phyloP scores from a whole-genome alignment of 352 stramenopile species.

The Phytophthora nicotianae region DNA sequence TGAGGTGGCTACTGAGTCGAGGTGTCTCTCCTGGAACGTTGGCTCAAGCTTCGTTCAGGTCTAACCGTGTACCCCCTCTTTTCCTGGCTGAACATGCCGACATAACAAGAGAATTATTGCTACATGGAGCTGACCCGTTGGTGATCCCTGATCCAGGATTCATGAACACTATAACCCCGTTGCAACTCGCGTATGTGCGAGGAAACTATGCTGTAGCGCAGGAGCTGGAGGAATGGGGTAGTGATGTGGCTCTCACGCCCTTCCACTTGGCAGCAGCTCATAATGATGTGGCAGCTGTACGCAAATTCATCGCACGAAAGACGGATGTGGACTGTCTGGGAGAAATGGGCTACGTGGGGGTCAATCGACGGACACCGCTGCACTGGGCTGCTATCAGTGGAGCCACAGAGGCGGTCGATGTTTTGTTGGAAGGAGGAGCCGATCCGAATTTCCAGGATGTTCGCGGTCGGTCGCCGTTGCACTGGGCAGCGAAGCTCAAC shows the following conservation, averaged over 20 bases:
- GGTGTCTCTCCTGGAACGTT: slow-evolving; percentile 41
- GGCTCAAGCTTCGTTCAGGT: slow-evolving; percentile 24
- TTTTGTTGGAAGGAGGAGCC: neutral
- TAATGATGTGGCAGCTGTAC: neutral
- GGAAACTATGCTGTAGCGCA: neutral
- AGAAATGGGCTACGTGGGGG: neutral
- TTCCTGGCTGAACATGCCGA: slow-evolving; percentile 68
- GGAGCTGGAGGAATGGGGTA: neutral
- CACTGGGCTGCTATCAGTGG: slow-evolving; percentile 2
- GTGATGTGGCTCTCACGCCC: neutral
- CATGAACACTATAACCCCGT: slow-evolving; percentile 73
- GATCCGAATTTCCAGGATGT: neutral
- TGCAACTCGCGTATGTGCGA: slow-evolving; percentile 50
- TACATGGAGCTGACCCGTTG: slow-evolving; percentile 57
- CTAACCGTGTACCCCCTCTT: slow-evolving; percentile 53
- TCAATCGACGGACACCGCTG: neutral
- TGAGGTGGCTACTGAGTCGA: slow-evolving; percentile 62
- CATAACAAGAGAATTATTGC: slow-evolving; percentile 45
- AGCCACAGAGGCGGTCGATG: neutral
- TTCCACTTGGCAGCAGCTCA: neutral
- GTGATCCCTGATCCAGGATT: slow-evolving; percentile 63
- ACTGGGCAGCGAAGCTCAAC: neutral
- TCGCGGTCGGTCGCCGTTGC: neutral
- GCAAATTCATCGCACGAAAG: neutral
- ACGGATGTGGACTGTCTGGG: neutral